Evolutionary conservation across 225 moss, liverwort and hornwort species (phyloP).

Genomic region (Straminergon stramineum): DNA sequence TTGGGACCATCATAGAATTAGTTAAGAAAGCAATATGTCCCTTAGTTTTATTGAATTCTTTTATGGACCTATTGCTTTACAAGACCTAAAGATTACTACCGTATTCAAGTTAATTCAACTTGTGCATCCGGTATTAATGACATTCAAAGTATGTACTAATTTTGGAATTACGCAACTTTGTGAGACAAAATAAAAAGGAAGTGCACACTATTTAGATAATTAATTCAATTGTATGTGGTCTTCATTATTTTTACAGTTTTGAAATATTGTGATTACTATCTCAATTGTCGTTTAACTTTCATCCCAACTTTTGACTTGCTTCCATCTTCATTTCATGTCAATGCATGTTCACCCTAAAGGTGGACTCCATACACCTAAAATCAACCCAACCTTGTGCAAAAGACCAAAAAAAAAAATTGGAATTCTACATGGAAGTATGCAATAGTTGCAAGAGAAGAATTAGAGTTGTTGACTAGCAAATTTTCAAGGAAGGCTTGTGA

Average conservation of each 20-base stretch:
- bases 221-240: background rate
- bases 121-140: accelerated
- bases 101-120: background rate
- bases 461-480: accelerated
- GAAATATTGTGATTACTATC: accelerated
- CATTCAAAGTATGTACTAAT: background rate
- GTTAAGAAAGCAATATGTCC: background rate
- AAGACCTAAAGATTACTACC: background rate
- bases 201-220: background rate
- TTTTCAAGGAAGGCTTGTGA: background rate
- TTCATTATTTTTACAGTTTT: background rate
- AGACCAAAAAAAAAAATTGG: background rate
- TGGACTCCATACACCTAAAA: background rate
- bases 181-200: accelerated
- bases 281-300: background rate
- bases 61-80: background rate
- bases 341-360: background rate
- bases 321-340: background rate
- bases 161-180: background rate
- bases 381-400: background rate
- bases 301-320: background rate
- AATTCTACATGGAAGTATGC: background rate
- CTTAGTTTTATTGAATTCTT: too few relatives aligned
- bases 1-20: background rate
- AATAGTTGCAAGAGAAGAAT: background rate